phyloP scores from a whole-genome alignment of 1,284 basidiomycete genomes.

The Prillingera fragicola region DNA sequence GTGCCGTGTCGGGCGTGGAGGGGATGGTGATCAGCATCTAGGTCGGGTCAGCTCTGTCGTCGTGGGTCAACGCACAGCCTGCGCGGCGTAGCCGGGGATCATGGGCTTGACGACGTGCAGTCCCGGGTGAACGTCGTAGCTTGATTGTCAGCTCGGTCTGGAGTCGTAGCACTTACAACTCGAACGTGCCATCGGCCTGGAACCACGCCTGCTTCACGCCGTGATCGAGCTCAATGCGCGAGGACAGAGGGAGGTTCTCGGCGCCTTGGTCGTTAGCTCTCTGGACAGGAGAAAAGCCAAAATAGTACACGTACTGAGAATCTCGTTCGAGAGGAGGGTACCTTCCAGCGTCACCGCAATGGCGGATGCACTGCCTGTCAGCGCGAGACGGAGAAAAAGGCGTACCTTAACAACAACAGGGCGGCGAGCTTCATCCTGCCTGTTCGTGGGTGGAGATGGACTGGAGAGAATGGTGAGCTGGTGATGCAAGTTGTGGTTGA shows the following conservation, averaged over 20 bases:
- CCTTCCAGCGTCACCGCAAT: too few relatives aligned
- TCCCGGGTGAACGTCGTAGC: slow-evolving; percentile 28
- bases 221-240: slow-evolving; percentile 30
- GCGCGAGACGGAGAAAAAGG: too few relatives aligned
- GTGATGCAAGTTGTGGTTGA: too few relatives aligned
- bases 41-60: background rate
- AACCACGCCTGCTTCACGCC: slow-evolving; percentile 25
- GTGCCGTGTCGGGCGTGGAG: slow-evolving; percentile 1
- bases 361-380: too few relatives aligned
- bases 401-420: too few relatives aligned
- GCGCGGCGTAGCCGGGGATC: slow-evolving; percentile 30
- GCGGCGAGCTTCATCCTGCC: too few relatives aligned
- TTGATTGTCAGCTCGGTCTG: slow-evolving; percentile 2
- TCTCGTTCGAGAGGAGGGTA: too few relatives aligned
- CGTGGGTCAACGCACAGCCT: slow-evolving; percentile 20
- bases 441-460: too few relatives aligned
- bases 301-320: too few relatives aligned
- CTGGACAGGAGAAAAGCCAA: too few relatives aligned
- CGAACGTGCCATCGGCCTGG: slow-evolving; percentile 34
- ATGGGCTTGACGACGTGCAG: slow-evolving; percentile 33
- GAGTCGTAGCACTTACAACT: slow-evolving; percentile 23
- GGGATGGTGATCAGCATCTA: slow-evolving; percentile 21
- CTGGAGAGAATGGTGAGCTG: too few relatives aligned
- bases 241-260: slow-evolving; percentile 18
- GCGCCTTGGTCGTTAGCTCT: slow-evolving; percentile 7